Conservation (phyloP, 1,284 basidiomycete genomes). For the Pascua guehoae region DNA sequence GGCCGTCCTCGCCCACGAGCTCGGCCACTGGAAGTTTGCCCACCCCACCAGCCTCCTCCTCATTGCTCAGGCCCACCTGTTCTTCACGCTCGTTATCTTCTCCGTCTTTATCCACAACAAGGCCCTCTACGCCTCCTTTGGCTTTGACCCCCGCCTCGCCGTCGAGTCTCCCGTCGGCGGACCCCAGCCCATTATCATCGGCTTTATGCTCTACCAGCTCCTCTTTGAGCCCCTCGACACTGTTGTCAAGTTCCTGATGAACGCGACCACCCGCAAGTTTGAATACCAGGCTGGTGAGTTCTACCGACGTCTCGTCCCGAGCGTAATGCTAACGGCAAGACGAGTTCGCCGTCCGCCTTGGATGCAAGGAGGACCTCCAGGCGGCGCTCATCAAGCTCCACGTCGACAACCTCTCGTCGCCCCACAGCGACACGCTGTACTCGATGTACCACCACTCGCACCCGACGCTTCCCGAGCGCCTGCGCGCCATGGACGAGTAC, state of each 20-base stretch:
- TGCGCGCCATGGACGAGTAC: slow-evolving; percentile 68
- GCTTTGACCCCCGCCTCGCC: slow-evolving; percentile 65
- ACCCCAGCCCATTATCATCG: slow-evolving; percentile 75
- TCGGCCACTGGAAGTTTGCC: slow-evolving; percentile 89
- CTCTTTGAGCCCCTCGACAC: slow-evolving; percentile 79
- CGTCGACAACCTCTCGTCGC: slow-evolving; percentile 82
- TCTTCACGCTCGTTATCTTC: slow-evolving; percentile 81
- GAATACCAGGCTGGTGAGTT: slow-evolving; percentile 88
- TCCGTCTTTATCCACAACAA: slow-evolving; percentile 86
- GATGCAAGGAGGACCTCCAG: slow-evolving; percentile 61
- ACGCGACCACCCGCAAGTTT: slow-evolving; percentile 73
- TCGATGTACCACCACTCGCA: slow-evolving; percentile 91
- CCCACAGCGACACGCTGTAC: slow-evolving; percentile 89
- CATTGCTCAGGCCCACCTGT: slow-evolving; percentile 80
- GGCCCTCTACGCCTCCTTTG: slow-evolving; percentile 78
- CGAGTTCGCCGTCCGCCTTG: slow-evolving; percentile 44
- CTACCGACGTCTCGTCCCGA: slow-evolving; percentile 57
- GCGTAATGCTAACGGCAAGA: slow-evolving; percentile 24
- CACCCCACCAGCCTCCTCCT: slow-evolving; percentile 86
- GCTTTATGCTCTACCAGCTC: slow-evolving; percentile 84
- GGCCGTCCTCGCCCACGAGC: slow-evolving; percentile 82
- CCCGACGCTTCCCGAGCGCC: slow-evolving; percentile 79
- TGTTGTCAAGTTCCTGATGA: slow-evolving; percentile 69
- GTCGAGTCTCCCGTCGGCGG: slow-evolving; percentile 51
- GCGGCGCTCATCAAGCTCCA: slow-evolving; percentile 76